These are phyloP conservation scores for Ramaria rubella DNA, from an alignment of 768 basidiomycete species.

Conservation along the genomic window DNA sequence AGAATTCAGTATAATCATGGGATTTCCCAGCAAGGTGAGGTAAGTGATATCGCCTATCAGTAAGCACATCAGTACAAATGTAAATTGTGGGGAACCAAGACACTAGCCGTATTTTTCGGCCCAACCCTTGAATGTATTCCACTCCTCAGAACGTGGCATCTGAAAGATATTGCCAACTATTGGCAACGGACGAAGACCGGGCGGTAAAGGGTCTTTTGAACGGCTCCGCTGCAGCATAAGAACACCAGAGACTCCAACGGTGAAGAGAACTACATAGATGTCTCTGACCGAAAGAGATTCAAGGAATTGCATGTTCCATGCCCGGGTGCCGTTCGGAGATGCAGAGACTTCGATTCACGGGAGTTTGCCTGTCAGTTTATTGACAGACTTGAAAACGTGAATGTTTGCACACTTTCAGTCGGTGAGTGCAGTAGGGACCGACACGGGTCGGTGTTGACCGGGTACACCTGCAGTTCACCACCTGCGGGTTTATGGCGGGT, in stretches of 20 bases:
- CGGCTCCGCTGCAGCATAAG: background rate
- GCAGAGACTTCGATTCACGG: no score
- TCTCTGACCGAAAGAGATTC: background rate
- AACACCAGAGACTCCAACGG: background rate
- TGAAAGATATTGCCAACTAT: conserved; percentile 10
- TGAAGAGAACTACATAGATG: background rate
- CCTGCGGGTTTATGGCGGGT: no score
- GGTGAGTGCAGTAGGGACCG: no score
- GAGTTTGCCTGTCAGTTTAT: no score
- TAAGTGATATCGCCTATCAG: conserved; percentile 9
- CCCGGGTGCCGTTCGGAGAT: no score
- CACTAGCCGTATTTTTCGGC: conserved; percentile 10
- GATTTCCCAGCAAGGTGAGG: conserved; percentile 8
- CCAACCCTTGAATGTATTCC: conserved; percentile 12
- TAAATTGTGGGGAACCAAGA: background rate
- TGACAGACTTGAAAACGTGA: no score
- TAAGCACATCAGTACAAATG: background rate
- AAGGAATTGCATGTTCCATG: background rate
- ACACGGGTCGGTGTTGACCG: no score
- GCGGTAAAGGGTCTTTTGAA: conserved; percentile 7
- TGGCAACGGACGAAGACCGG: conserved; percentile 8
- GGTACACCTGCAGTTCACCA: no score
- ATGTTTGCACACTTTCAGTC: no score
- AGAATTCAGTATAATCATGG: conserved; percentile 12
- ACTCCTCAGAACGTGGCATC: conserved; percentile 10